These are phyloP conservation scores for Filobasidium uniguttulatum DNA, from an alignment of 1,284 basidiomycete species.

Conservation along the genomic window DNA sequence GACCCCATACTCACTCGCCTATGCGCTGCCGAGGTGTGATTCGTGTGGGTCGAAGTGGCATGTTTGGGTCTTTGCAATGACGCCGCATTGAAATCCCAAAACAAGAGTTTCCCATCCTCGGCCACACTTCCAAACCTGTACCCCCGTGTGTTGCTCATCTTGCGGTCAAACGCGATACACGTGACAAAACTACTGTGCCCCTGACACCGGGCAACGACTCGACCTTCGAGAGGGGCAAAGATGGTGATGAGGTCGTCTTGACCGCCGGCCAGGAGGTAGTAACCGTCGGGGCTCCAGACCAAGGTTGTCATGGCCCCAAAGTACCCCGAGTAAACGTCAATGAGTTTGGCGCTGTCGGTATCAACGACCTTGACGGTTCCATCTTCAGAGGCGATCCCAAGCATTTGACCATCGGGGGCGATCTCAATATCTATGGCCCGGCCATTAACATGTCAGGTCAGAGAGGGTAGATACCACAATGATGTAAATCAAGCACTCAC, in stretches of 20 bases:
- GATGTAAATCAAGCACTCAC: constrained; percentile 40
- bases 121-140: constrained; percentile 86
- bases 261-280: constrained; percentile 49
- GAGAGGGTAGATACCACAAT: not conserved
- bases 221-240: constrained; percentile 77
- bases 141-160: constrained; percentile 67
- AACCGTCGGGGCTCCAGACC: constrained; percentile 2
- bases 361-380: constrained; percentile 78
- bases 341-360: constrained; percentile 57
- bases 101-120: constrained; percentile 80
- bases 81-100: constrained; percentile 77
- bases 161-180: constrained; percentile 73
- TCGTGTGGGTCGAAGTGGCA: constrained; percentile 11
- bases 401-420: constrained; percentile 73
- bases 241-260: constrained; percentile 91
- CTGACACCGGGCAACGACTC: constrained; percentile 89
- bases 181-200: constrained; percentile 92
- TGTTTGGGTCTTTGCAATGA: constrained; percentile 35
- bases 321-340: constrained; percentile 77
- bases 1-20: constrained; percentile 22
- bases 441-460: constrained; percentile 9
- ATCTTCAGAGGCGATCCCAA: constrained; percentile 76
- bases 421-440: constrained; percentile 59
- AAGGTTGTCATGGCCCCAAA: constrained; percentile 72
- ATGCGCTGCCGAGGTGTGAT: constrained; percentile 23